phyloP scores from a whole-genome alignment of 768 basidiomycete species.

The Pleurotus ostreatus region DNA sequence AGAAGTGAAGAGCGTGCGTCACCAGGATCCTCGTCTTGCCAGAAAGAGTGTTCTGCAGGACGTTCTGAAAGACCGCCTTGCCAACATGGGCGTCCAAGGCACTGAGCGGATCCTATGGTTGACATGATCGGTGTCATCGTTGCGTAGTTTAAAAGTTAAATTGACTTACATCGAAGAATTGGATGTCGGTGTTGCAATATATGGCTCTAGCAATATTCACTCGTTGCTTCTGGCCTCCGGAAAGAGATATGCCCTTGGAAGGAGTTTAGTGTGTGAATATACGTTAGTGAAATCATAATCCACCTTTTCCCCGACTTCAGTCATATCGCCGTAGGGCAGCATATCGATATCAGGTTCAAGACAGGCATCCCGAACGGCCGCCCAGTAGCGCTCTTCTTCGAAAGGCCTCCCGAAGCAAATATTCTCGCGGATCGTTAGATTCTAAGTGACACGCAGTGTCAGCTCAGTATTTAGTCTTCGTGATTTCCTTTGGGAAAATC shows the following conservation, averaged over 20 bases:
- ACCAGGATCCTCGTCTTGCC: constrained; percentile 85
- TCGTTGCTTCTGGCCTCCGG: constrained; percentile 77
- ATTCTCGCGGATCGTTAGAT: constrained; percentile 85
- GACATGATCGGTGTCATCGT: background rate
- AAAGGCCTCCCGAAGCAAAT: constrained; percentile 84
- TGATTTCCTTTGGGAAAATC: background rate
- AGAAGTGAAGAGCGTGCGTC: constrained; percentile 88
- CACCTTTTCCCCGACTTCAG: constrained; percentile 77
- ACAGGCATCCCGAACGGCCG: constrained; percentile 72
- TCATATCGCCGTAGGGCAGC: constrained; percentile 72
- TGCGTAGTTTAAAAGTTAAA: background rate
- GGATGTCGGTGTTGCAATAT: constrained; percentile 82
- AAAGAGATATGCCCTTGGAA: constrained; percentile 73
- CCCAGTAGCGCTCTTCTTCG: constrained; percentile 80
- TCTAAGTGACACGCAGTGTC: constrained; percentile 29
- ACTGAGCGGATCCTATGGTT: constrained; percentile 68
- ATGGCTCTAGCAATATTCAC: constrained; percentile 84
- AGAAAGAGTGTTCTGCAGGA: constrained; percentile 57
- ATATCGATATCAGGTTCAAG: constrained; percentile 78
- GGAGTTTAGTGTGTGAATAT: constrained; percentile 7
- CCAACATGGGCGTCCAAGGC: constrained; percentile 93
- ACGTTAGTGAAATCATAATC: background rate
- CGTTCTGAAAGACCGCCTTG: constrained; percentile 81
- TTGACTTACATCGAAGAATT: constrained; percentile 68
- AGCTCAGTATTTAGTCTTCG: background rate